Evolutionary conservation across 352 stramenopile genomes (phyloP), one percentile per base, ranked within the genome.

Genomic region (Pythium monospermum): DNA sequence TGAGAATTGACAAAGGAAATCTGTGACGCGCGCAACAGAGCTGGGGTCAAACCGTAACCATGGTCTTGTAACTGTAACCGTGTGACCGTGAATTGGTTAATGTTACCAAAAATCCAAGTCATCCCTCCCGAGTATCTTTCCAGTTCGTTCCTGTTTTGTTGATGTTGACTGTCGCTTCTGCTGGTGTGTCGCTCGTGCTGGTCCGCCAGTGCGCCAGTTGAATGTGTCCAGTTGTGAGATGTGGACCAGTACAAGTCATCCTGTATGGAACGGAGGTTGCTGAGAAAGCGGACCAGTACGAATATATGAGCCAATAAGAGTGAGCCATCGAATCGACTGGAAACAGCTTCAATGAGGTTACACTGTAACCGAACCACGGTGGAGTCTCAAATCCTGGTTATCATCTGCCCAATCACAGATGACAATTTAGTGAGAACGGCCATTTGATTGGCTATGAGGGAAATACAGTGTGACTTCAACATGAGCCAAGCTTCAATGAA

Each of bases 1-100:
- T 70, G 27, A 60, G 28, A 2, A 31, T 11, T 13, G n/a, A 42
- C n/a, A 53, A 35, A 53, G 32, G 30, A 18, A 22, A 40, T 38
- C 1, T 28, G 3, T 7, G 23, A 35, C 15, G 23, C 23, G 11
- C 12, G 6, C 22, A 48, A 2, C 6, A 18, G 8, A 30, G 5
- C 19, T 30, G 25, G 10, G 13, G 5, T 15, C 7, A 46, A 23
- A 48, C 2, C 22, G 41, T 48, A 48, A 48, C 26, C 27, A 22
- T 8, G 27, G n/a, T 36, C 35, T 25, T 15, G n/a, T 28, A n/a
- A 26, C 16, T 15, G 42, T 49, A 31, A 44, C 32, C 33, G 3
- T 10, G 2, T 12, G 23, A 36, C 36, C 36, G 39, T 35, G 48
- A 37, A 54, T 54, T 35, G 47, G 26, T 23, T 39, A 22, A 32